Conservation (phyloP, 768 basidiomycete species). For the Pholiota molesta region DNA sequence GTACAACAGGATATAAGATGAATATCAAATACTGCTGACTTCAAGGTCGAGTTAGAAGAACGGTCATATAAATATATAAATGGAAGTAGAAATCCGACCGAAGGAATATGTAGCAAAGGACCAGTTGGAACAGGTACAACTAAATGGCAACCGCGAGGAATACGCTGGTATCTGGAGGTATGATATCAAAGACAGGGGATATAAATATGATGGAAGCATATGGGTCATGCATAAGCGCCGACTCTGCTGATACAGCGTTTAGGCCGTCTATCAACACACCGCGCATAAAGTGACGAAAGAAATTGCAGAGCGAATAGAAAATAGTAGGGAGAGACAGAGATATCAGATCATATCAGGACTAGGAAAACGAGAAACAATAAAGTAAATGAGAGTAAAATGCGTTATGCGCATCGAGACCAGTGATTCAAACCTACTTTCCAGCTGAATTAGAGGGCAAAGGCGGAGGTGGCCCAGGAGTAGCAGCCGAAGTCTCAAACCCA, state of each 20-base stretch:
- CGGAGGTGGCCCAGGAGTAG: conserved; percentile 35
- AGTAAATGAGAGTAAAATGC: conserved; percentile 17
- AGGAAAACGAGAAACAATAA: neutral
- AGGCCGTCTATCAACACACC: neutral
- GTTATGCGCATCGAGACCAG: neutral
- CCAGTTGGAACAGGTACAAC: no score
- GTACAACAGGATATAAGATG: no score
- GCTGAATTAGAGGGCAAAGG: conserved; percentile 35
- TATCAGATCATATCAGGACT: neutral
- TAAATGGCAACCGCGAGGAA: no score
- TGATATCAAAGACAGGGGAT: conserved; percentile 11
- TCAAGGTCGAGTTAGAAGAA: no score
- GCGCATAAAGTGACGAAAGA: neutral
- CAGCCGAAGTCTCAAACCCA: conserved; percentile 33
- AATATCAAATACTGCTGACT: no score
- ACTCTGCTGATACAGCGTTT: neutral
- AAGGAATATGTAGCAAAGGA: no score
- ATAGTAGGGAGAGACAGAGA: neutral
- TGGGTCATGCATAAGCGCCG: conserved; percentile 1
- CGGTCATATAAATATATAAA: no score
- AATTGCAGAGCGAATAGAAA: neutral
- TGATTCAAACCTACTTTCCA: conserved; percentile 12
- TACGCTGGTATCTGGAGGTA: neutral
- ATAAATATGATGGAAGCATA: neutral
- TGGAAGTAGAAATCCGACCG: no score